Conservation (phyloP, 1,284 basidiomycete genomes). For the Vanrija sp. region DNA sequence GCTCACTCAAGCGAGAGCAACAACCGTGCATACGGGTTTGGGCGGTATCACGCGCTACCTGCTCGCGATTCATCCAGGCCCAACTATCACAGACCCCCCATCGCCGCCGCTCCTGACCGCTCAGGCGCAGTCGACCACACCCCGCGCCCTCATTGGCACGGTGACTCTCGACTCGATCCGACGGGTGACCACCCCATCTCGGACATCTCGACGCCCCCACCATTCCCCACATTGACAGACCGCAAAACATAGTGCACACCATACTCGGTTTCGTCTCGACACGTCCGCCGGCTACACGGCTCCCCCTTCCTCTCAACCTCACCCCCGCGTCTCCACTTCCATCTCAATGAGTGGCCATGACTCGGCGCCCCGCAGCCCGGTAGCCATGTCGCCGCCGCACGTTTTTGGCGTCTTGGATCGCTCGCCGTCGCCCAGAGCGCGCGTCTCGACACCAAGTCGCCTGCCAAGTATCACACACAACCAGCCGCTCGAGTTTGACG, state of each 20-base stretch:
- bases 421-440: slow-evolving; percentile 9
- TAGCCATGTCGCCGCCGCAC: slow-evolving; percentile 1
- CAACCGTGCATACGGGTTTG: too few species aligned
- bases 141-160: too few species aligned
- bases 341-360: slow-evolving; percentile 1
- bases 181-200: too few species aligned
- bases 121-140: too few species aligned
- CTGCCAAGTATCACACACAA: slow-evolving; percentile 7
- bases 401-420: neutral
- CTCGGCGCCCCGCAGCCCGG: slow-evolving; percentile 1
- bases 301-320: neutral
- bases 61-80: too few species aligned
- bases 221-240: neutral
- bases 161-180: too few species aligned
- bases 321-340: neutral
- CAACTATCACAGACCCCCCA: too few species aligned
- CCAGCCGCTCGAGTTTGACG: slow-evolving; percentile 8
- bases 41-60: too few species aligned
- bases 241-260: neutral
- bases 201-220: too few species aligned
- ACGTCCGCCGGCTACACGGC: neutral
- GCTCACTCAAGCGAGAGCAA: too few species aligned
- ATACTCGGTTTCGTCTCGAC: neutral
- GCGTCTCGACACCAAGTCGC: slow-evolving; percentile 3
- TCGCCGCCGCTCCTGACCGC: too few species aligned